Base-by-base conservation (phyloP, 139 green algal species). In the Edaphochlamys debaryana region DNA sequence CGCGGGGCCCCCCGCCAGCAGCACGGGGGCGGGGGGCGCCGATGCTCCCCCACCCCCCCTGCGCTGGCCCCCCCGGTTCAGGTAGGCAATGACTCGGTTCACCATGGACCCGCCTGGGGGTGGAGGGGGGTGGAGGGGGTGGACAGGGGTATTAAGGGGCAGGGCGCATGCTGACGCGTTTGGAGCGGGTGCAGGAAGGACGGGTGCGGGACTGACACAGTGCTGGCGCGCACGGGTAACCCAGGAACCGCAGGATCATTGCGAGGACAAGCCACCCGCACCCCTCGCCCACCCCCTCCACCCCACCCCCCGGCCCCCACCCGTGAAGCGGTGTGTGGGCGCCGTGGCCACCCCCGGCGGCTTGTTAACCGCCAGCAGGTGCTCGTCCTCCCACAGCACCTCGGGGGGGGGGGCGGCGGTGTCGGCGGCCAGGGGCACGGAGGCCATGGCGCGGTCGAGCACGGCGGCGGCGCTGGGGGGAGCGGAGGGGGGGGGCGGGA, bases 341-440 rank as follows among this genome's bases (percentile, higher is more conserved):
- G 92, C 91, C 7, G 94, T 95, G 69, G 92, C 90, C 13, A 95
- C 41, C 37, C 89, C 86, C 15, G 90, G 50, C 15, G 95, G 93
- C 86, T 98, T 98, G 88, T 93, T 95, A 23, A 97, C 88, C 27
- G 92, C 93, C n/a, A 98, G 68, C 19, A 98, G 82, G 67, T 93
- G 64, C 0, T 93, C 85, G 73, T 96, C 93, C 71, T 98, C 94
- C 30, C 86, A 96, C 27, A 97, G 68, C 15, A 97, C 85, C 25
- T 88, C 69, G 45, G 45, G 70, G 48, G 20, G 34, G 52, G 34
- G 36, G 22, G 15, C 22, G 37, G 36, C 36, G 36, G 36, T 6
- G 36, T 2, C 36, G 38, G 87, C 82, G 0, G 87, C 82, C 34
- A 96, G 89, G 29, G 92, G 92, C 29, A 95, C 88, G 4, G 84